These are phyloP conservation scores for Leishmania amazonensis DNA, from an alignment of 208 protist genomes.

Conservation along the genomic window DNA sequence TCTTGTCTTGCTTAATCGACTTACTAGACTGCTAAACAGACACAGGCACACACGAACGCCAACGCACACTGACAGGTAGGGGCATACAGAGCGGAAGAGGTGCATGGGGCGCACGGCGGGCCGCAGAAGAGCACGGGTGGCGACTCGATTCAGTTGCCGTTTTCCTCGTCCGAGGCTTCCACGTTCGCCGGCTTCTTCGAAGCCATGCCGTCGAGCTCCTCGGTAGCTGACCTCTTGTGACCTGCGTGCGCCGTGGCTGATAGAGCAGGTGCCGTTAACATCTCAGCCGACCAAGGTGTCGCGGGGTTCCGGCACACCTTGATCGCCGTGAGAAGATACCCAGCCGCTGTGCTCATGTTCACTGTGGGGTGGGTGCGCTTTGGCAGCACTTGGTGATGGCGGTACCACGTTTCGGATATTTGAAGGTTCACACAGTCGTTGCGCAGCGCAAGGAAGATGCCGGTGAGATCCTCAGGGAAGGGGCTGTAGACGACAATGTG, in stretches of 20 bases:
- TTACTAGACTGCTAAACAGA: background rate
- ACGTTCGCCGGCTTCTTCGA: background rate
- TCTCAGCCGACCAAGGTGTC: slow-evolving; percentile 4
- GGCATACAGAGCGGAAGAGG: background rate
- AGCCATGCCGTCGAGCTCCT: background rate
- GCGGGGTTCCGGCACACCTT: slow-evolving; percentile 56
- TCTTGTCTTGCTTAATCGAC: background rate
- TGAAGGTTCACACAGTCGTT: slow-evolving; percentile 81
- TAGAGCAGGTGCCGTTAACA: background rate
- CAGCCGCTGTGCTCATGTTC: slow-evolving; percentile 91
- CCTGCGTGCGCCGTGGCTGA: background rate
- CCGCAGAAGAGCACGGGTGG: background rate
- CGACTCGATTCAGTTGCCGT: background rate
- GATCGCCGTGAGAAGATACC: slow-evolving; percentile 92
- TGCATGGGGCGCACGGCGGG: background rate
- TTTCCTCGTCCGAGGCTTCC: background rate
- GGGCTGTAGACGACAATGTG: slow-evolving; percentile 90
- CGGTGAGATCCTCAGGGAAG: slow-evolving; percentile 80
- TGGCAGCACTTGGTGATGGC: slow-evolving; percentile 93
- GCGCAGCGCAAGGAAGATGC: slow-evolving; percentile 63
- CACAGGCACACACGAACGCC: background rate
- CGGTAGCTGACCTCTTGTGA: slow-evolving; percentile 4
- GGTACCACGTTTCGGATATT: slow-evolving; percentile 93
- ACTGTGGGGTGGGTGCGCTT: slow-evolving; percentile 94
- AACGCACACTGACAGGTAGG: background rate